Conservation (phyloP, 306 rosid genomes). For the Hylodesmum podocarpum region DNA sequence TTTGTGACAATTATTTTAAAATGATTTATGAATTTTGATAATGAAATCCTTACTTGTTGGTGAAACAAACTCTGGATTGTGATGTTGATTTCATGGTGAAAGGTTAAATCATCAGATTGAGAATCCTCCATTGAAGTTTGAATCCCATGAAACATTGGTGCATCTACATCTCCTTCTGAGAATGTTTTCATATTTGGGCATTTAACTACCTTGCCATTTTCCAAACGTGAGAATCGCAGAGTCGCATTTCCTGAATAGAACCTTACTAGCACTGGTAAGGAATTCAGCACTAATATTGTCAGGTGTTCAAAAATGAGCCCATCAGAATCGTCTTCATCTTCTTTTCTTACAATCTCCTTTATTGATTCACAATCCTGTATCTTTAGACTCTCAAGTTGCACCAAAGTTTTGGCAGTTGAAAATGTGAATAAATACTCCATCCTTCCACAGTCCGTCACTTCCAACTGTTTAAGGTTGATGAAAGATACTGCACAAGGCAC, state of each 20-base stretch:
- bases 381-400: not conserved
- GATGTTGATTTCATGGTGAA: not conserved
- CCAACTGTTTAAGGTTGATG: not conserved
- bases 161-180: not conserved
- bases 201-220: too few species aligned
- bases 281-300: not conserved
- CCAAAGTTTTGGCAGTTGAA: conserved; percentile 17
- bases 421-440: conserved; percentile 3
- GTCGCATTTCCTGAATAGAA: not conserved
- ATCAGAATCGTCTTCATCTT: not conserved
- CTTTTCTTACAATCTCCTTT: not conserved
- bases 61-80: not conserved
- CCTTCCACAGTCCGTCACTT: not conserved
- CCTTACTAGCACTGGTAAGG: not conserved
- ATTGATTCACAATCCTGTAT: not conserved
- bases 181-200: not conserved
- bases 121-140: too few species aligned
- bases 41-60: not conserved
- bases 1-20: too few species aligned
- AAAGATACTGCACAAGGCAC: not conserved
- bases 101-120: not conserved
- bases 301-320: not conserved
- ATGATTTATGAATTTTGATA: too few species aligned
- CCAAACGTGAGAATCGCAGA: not conserved
- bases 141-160: not conserved